Percentiles rank a stretch among this genome's conserved stretches.
Evolutionary conservation across 176 grass and related monocot species (phyloP).

Genomic region (Aegilops sharonensis): DNA sequence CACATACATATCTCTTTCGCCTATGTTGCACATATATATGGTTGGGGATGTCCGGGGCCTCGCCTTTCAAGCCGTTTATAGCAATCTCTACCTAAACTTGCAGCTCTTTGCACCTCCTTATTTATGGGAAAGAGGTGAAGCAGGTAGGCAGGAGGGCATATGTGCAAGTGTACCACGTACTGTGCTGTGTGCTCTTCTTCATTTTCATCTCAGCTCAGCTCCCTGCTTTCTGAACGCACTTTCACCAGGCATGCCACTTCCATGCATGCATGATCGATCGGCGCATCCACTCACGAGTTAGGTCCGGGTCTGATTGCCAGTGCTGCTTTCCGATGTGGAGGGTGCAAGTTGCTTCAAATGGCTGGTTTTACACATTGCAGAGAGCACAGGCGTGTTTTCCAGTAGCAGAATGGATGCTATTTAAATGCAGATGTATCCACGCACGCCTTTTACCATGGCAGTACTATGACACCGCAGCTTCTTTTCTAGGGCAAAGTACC

Average conservation of each 20-base stretch:
- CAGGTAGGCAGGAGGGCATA: neutral
- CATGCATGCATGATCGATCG: neutral
- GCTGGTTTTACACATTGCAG: neutral
- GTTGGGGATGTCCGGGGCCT: constrained; percentile 29
- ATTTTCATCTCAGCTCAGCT: neutral
- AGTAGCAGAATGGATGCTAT: neutral
- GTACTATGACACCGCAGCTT: neutral
- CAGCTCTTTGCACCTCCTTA: constrained; percentile 36
- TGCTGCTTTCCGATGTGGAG: constrained; percentile 22
- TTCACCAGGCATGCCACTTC: constrained; percentile 2
- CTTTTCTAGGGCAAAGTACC: neutral
- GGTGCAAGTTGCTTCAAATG: constrained; percentile 6
- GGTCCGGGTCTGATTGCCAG: constrained; percentile 9
- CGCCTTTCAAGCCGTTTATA: constrained; percentile 30
- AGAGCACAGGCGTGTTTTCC: neutral
- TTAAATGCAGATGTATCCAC: neutral
- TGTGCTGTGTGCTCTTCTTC: neutral
- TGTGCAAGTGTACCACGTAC: constrained; percentile 12
- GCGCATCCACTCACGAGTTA: constrained; percentile 20
- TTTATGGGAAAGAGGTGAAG: constrained; percentile 36
- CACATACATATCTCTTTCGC: constrained; percentile 15
- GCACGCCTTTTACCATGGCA: neutral
- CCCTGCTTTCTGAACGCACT: constrained; percentile 3
- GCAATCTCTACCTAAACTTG: constrained; percentile 45
- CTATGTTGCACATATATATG: constrained; percentile 23